These are phyloP conservation scores for Protomyces macrosporus DNA, from an alignment of 1,139 yeast genomes.

Conservation along the genomic window DNA sequence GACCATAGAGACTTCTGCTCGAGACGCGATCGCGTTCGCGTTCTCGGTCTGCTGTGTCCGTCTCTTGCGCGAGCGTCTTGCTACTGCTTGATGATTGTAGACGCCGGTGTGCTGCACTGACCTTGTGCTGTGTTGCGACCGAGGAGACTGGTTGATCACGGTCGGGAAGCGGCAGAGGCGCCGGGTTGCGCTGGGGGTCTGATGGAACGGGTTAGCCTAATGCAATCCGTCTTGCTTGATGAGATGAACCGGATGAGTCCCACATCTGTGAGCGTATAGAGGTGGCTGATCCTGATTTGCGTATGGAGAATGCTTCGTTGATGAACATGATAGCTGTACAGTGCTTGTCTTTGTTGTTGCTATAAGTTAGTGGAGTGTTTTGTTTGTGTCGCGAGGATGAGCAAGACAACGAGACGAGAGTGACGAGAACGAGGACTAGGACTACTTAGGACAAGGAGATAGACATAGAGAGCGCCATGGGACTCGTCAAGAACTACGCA, in stretches of 20 bases:
- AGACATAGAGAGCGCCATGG: not conserved
- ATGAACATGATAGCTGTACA: not conserved
- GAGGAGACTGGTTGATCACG: conserved; percentile 9
- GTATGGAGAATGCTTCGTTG: not conserved
- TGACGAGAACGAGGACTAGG: too few relatives aligned
- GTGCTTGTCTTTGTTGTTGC: too few relatives aligned
- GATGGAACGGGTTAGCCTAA: not conserved
- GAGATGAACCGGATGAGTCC: conserved; percentile 20
- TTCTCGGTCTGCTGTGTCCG: not conserved
- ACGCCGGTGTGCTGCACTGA: conserved; percentile 13
- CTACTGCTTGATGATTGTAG: conserved; percentile 5
- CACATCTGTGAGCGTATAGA: conserved; percentile 19
- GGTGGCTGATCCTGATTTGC: conserved; percentile 11
- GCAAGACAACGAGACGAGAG: too few relatives aligned
- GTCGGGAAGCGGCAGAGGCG: conserved; percentile 23
- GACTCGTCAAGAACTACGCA: not conserved
- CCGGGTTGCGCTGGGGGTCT: conserved; percentile 20
- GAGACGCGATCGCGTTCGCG: not conserved
- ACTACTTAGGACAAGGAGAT: too few relatives aligned
- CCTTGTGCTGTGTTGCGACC: conserved; percentile 11
- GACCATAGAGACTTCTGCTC: conserved; percentile 8
- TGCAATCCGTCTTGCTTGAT: not conserved
- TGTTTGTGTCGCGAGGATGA: too few relatives aligned
- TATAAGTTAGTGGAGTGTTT: too few relatives aligned
- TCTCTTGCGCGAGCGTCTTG: conserved; percentile 5